phyloP scores from a whole-genome alignment of 768 basidiomycete genomes.

The Naematelia aurantialba region DNA sequence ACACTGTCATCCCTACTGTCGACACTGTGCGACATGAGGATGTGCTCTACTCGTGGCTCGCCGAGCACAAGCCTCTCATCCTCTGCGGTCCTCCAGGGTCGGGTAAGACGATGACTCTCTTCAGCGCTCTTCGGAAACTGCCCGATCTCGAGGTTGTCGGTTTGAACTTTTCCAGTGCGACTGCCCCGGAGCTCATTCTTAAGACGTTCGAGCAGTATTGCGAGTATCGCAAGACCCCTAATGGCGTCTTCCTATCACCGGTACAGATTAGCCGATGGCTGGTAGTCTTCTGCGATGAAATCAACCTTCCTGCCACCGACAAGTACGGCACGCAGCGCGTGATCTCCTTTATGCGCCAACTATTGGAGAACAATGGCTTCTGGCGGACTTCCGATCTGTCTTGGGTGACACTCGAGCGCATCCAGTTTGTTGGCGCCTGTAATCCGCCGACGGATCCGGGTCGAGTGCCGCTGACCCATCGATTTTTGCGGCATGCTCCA shows the following conservation, averaged over 20 bases:
- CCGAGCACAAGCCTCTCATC: constrained; percentile 97
- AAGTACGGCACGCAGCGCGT: constrained; percentile 98
- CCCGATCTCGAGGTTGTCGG: constrained; percentile 99
- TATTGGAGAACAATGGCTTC: constrained; percentile 90
- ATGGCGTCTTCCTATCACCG: constrained; percentile 92
- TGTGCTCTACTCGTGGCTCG: constrained; percentile 96
- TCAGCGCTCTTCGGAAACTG: constrained; percentile 92
- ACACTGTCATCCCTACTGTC: constrained; percentile 95
- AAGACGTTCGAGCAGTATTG: constrained; percentile 99
- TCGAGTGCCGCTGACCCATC: constrained; percentile 93
- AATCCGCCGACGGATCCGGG: constrained; percentile 99
- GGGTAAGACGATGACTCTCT: constrained; percentile 99
- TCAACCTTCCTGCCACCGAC: constrained; percentile 93
- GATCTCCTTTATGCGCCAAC: constrained; percentile 95
- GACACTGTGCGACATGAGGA: constrained; percentile 99
- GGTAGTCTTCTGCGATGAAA: constrained; percentile 99
- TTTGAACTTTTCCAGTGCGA: constrained; percentile 98
- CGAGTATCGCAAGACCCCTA: constrained; percentile 97
- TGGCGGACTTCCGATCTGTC: constrained; percentile 92
- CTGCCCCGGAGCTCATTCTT: constrained; percentile 93
- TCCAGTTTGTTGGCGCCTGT: constrained; percentile 98
- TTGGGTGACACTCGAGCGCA: constrained; percentile 97
- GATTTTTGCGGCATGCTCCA: constrained; percentile 96
- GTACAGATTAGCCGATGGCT: constrained; percentile 95
- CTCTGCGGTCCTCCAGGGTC: constrained; percentile 99